A percentile compares a stretch with the other conserved stretches of the same genome.
Conservation (phyloP, 1,284 basidiomycete genomes). For the Trichosporon asahii region DNA sequence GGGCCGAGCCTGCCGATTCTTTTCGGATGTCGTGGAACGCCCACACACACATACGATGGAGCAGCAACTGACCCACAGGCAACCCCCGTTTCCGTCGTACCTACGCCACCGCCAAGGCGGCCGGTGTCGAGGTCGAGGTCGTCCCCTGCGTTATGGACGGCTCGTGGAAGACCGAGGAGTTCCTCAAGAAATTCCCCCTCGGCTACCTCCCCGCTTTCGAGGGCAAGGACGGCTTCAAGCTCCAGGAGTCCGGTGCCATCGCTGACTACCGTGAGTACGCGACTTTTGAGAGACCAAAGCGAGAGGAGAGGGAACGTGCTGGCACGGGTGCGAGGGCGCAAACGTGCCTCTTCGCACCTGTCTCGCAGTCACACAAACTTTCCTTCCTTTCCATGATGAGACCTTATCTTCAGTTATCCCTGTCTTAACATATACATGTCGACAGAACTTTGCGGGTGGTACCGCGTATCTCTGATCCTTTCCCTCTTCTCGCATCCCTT, state of each 20-base stretch:
- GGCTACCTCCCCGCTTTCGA: conserved; percentile 84
- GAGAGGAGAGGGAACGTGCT: background rate
- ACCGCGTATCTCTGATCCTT: conserved; percentile 52
- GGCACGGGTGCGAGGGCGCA: background rate
- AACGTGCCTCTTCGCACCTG: background rate
- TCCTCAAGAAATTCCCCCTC: conserved; percentile 72
- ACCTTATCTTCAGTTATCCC: conserved; percentile 59
- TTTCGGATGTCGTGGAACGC: background rate
- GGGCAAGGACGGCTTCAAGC: conserved; percentile 67
- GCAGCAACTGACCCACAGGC: conserved; percentile 27
- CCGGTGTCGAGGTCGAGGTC: conserved; percentile 66
- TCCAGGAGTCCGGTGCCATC: conserved; percentile 77
- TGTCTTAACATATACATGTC: conserved; percentile 63
- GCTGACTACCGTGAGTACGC: conserved; percentile 77
- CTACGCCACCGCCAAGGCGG: conserved; percentile 67
- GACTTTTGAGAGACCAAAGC: conserved; percentile 12
- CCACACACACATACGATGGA: background rate
- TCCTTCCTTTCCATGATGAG: conserved; percentile 49
- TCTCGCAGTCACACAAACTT: background rate
- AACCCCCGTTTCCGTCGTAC: conserved; percentile 59
- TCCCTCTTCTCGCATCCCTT: conserved; percentile 7
- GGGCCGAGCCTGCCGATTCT: background rate
- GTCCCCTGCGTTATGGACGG: conserved; percentile 57
- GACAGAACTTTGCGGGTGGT: conserved; percentile 58
- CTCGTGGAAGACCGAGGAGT: conserved; percentile 68